These are phyloP conservation scores for Diaporthe citri DNA, from an alignment of 2,329 filamentous ascomycete genomes.

Conservation along the genomic window DNA sequence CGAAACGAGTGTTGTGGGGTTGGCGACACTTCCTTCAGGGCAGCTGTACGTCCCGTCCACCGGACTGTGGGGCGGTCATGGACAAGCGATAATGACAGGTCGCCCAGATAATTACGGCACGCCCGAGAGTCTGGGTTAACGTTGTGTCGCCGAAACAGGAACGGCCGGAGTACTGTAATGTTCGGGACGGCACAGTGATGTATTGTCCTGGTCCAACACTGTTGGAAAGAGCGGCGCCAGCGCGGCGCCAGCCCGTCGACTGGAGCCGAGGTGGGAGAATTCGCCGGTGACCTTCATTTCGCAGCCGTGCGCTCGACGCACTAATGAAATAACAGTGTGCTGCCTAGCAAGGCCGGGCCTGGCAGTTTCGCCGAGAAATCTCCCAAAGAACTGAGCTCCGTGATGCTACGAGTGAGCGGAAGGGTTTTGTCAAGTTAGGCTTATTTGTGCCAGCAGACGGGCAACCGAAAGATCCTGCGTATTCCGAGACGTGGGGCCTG, in stretches of 20 bases:
- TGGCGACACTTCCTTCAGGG: background rate
- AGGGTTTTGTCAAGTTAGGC: background rate
- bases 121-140: conserved; percentile 23
- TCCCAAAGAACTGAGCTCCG: background rate
- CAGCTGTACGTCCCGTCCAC: background rate
- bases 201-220: background rate
- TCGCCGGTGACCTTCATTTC: background rate
- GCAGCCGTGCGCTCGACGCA: background rate
- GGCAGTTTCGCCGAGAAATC: conserved; percentile 24
- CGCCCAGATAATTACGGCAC: conserved; percentile 28
- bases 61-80: conserved; percentile 5
- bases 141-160: conserved; percentile 19
- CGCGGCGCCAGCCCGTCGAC: background rate
- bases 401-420: background rate
- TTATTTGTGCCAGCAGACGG: background rate
- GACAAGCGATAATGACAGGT: conserved; percentile 24
- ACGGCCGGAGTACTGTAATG: conserved; percentile 24
- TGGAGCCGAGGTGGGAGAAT: background rate
- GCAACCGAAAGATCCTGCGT: background rate
- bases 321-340: background rate
- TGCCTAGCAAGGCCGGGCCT: background rate
- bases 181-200: conserved; percentile 25
- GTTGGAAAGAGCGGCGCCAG: background rate
- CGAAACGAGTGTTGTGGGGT: conserved; percentile 20
- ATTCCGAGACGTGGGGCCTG: background rate